Evolutionary conservation across 352 stramenopile genomes (phyloP).

Genomic region (Pythium brachiatum): DNA sequence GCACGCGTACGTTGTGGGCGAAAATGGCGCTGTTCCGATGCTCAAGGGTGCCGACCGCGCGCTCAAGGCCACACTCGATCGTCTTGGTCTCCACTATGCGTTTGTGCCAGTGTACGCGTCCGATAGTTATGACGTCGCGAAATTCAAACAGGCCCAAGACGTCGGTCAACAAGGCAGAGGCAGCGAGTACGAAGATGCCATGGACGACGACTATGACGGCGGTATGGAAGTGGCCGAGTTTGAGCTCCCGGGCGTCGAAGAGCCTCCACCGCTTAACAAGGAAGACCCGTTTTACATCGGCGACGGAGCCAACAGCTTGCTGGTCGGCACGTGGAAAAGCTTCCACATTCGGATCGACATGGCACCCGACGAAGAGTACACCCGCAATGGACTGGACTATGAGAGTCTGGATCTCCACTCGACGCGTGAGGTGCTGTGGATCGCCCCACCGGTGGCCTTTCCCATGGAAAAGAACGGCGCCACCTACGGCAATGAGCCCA

Average conservation of each 20-base stretch:
- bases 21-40: background rate
- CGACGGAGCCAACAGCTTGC: background rate
- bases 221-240: background rate
- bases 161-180: background rate
- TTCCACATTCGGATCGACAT: background rate
- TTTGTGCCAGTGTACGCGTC: slow-evolving; percentile 18
- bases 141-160: background rate
- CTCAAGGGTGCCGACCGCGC: slow-evolving; percentile 14
- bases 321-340: background rate
- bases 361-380: background rate
- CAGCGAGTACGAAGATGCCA: background rate
- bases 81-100: slow-evolving; percentile 10
- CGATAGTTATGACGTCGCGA: background rate
- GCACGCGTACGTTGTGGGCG: slow-evolving; percentile 5
- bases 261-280: background rate
- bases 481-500: slow-evolving; percentile 16
- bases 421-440: slow-evolving; percentile 12
- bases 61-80: slow-evolving; percentile 13
- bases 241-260: background rate
- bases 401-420: slow-evolving; percentile 1
- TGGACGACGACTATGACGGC: background rate
- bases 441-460: slow-evolving; percentile 10
- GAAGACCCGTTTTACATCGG: background rate
- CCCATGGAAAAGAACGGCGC: slow-evolving; percentile 10
- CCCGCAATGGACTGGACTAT: background rate